phyloP scores from a whole-genome alignment of 139 green algal species.

The Trebouxia sp. region DNA sequence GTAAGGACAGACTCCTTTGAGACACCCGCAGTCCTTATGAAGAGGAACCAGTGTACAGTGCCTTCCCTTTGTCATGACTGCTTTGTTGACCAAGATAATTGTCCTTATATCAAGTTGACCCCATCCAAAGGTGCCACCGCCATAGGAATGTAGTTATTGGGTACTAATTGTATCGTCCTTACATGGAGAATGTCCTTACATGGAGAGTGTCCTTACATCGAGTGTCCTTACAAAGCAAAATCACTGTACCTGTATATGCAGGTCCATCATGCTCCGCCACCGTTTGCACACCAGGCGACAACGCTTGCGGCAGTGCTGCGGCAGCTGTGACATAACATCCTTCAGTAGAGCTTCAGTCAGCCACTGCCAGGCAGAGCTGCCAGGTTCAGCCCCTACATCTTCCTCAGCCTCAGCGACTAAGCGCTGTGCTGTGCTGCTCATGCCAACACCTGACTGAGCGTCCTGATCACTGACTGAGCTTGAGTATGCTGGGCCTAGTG shows the following conservation, averaged over 20 bases:
- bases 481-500: background rate
- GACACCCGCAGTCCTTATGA: too few species aligned
- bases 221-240: background rate
- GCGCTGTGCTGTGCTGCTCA: background rate
- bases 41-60: too few species aligned
- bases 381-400: background rate
- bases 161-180: background rate
- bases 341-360: constrained; percentile 27
- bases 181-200: background rate
- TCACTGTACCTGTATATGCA: constrained; percentile 2
- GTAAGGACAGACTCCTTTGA: too few species aligned
- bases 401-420: background rate
- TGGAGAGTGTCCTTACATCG: background rate
- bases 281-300: constrained; percentile 31
- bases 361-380: constrained; percentile 25
- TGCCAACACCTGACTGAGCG: background rate
- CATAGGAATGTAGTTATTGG: background rate
- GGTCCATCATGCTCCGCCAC: constrained; percentile 14
- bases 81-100: too few species aligned
- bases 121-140: background rate
- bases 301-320: background rate
- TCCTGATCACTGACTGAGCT: background rate
- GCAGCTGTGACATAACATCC: constrained; percentile 14
- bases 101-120: background rate
- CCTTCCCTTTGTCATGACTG: too few species aligned